Evolutionary conservation across 2,329 filamentous ascomycete genomes (phyloP).

Genomic region (Colletotrichum euphorbiae): DNA sequence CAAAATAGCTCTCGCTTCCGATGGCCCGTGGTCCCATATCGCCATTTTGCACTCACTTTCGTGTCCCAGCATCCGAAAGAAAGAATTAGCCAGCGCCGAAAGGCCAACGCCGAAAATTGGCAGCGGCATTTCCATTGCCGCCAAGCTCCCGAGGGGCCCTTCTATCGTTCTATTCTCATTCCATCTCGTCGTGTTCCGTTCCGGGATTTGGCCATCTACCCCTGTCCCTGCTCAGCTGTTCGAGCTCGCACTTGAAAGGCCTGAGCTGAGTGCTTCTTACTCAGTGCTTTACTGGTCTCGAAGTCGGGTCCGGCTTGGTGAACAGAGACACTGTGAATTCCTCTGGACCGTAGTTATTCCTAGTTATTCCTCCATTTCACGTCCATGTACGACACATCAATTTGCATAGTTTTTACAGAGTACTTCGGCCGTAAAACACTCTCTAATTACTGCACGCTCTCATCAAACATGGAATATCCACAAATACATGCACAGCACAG

Average conservation of each 20-base stretch:
- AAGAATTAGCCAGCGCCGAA: not conserved
- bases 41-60: not conserved
- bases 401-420: too few relatives aligned
- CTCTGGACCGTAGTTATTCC: not conserved
- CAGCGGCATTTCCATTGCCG: conserved; percentile 13
- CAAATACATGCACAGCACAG: conserved; percentile 4
- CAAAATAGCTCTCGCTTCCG: conserved; percentile 33
- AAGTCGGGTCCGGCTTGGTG: not conserved
- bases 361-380: not conserved
- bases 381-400: not conserved
- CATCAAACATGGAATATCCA: conserved; percentile 6
- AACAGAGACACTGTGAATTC: not conserved
- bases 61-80: not conserved
- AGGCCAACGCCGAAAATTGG: conserved; percentile 9
- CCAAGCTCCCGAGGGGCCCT: conserved; percentile 33
- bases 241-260: not conserved
- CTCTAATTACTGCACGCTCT: not conserved
- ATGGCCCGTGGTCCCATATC: conserved; percentile 21
- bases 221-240: conserved; percentile 16
- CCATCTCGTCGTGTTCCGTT: conserved; percentile 30
- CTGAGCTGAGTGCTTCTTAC: not conserved
- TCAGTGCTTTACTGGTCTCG: not conserved
- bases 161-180: conserved; percentile 34
- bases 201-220: conserved; percentile 26
- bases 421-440: not conserved